Base-by-base conservation (phyloP, 164 flowering plant species). In the Litsea cubeba region DNA sequence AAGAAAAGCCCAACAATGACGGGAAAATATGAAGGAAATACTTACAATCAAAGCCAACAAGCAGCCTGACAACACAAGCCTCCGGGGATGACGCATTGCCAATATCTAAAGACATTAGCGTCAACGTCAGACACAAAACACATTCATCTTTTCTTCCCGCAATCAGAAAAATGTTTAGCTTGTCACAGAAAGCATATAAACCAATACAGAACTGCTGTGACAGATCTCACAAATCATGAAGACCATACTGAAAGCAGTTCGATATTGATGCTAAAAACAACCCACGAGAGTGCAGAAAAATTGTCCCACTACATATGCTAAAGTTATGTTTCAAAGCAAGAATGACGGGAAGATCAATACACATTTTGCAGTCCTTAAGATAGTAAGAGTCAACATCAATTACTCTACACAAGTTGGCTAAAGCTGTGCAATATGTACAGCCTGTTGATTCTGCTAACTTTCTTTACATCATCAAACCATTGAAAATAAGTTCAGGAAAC, bases 51-150 rank as follows among this genome's bases (percentile, higher is more conserved):
- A 75, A 76, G 99, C 89, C 62, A 85, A 68, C 40, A 96, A 82
- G 84, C 99, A 96, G 68, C 99, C 99, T 15, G 89, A 75, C 81
- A 96, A 86, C 65, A 96, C 97, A 78, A 88, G 85, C 81, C 95
- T 87, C 73, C 99, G 86, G 7, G 99, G 98, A 76, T 96, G 89
- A 30, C 99, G 94, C 99, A 96, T 96, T 54, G 99, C 99, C 88
- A 96, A 82, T 76, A 96, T 94, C 99, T 96, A 54, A 72, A n/a
- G 51, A 62, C 6, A 72, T n/a, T n/a, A 8, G 40, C 35, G 1
- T 50, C 28, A 23, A 70, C 50, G 35, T 70, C 62, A 70, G 50
- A 46, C 46, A 54, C 0, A 40, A 30, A 30, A 5, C 46, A 5
- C 46, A 40, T 40, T 7, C 46, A 40, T 40, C 46, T 40, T 40